Evolutionary conservation across 352 stramenopile species (phyloP), one percentile per base, ranked within the genome.

Genomic region (Peronospora tabacina): DNA sequence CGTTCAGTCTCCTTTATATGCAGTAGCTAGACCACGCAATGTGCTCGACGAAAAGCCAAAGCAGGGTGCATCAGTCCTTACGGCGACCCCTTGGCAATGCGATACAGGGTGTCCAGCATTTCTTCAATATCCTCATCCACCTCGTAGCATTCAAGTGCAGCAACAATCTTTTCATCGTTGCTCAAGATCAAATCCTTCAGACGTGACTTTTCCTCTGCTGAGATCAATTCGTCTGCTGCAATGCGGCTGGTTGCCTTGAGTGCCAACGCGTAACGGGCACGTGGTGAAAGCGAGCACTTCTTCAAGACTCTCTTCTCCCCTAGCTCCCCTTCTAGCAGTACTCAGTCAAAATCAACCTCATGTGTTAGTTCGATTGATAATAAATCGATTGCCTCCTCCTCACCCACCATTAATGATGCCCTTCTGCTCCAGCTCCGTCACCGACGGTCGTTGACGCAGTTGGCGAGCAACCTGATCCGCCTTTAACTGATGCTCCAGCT

Each of bases 181-280:
- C 66, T 82, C 46, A 93, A 60, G 51, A 93, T 90, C 51, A 88
- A 71, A 55, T 91, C 76, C 60, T 93, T 93, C 17, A 93, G 39
- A 29, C 75, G 71, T 5, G 77, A 61, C 58, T 93, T 93, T 55
- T 89, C 77, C 44, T 82, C 68, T 35, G 66, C 61, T 16, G 74
- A 75, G 49, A 93, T 90, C 45, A 90, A 50, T n/a, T 87, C 84
- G 63, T 90, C 79, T 2, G 79, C 81, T 33, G 81, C 77, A 33
- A 93, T 85, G 22, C 81, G 80, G 28, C 67, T 78, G 15, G 76
- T 75, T 5, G 77, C 79, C 51, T 90, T 90, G 16, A 93, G 68
- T 11, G 82, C 82, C 9, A 93, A 66, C 16, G 82, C 84, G 61
- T 90, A 93, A 7, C 79, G 70, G 7, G 82, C 72, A 6, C 82